Conservation (phyloP, 805 yeast genomes). For the Cyberlindnera euphorbiiphila region DNA sequence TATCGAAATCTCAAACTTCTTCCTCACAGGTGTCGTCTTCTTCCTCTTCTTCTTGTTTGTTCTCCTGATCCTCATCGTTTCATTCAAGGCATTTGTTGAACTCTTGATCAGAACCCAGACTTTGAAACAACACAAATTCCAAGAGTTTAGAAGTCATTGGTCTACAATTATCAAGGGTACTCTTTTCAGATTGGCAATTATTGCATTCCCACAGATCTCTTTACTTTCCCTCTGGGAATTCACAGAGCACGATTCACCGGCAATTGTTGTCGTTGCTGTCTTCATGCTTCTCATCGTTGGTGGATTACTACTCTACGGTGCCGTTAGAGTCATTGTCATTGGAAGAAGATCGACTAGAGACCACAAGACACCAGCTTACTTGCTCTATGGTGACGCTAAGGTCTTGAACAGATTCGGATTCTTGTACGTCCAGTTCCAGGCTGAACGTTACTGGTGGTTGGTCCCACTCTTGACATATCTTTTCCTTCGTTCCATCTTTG, state of each 20-base stretch:
- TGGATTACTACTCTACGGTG: conserved; percentile 66
- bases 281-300: conserved; percentile 57
- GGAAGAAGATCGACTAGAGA: conserved; percentile 69
- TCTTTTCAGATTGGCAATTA: conserved; percentile 72
- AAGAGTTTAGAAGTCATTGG: conserved; percentile 82
- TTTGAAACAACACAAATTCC: conserved; percentile 59
- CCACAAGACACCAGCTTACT: conserved; percentile 88
- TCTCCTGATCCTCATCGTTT: conserved; percentile 48
- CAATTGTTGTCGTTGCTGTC: conserved; percentile 74
- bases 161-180: conserved; percentile 82
- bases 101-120: conserved; percentile 52
- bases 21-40: conserved; percentile 82
- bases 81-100: conserved; percentile 69
- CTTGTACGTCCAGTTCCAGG: conserved; percentile 85
- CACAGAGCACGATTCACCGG: conserved; percentile 77
- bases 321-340: conserved; percentile 63
- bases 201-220: conserved; percentile 85
- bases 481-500: conserved; percentile 71
- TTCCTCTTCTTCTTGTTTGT: conserved; percentile 73
- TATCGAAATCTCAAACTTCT: conserved; percentile 82
- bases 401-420: conserved; percentile 88
- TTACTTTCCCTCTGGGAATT: conserved; percentile 88
- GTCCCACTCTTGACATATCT: conserved; percentile 60
- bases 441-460: conserved; percentile 83
- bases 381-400: conserved; percentile 78